phyloP scores from a whole-genome alignment of 164 flowering plant genomes.

The Brasenia schreberi region DNA sequence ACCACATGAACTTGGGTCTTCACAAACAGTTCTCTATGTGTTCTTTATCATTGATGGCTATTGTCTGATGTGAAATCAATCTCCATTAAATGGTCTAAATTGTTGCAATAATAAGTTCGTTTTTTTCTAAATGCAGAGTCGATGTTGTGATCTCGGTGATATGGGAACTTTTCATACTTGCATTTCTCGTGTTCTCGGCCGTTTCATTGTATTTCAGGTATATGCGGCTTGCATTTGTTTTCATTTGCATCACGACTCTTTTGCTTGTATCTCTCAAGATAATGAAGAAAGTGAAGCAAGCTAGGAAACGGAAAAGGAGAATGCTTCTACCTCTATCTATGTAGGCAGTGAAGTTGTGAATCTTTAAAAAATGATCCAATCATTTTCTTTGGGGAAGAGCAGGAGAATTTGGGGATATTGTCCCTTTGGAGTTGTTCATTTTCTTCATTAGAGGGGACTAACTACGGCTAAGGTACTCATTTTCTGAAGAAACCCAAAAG shows the following conservation, averaged over 20 bases:
- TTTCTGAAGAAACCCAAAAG: background rate
- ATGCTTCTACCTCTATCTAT: slow-evolving; percentile 98
- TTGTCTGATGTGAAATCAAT: too few species aligned
- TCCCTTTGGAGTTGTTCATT: background rate
- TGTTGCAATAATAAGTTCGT: background rate
- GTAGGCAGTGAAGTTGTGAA: slow-evolving; percentile 19
- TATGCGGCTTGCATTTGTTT: slow-evolving; percentile 49
- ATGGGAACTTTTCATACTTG: slow-evolving; percentile 84
- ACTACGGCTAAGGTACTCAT: background rate
- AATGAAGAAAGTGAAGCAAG: slow-evolving; percentile 67
- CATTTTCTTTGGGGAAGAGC: background rate
- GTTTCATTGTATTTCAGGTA: slow-evolving; percentile 73
- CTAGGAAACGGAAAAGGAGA: slow-evolving; percentile 80
- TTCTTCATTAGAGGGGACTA: background rate
- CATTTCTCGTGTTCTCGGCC: slow-evolving; percentile 79
- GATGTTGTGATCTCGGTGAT: slow-evolving; percentile 78
- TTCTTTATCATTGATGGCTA: too few species aligned
- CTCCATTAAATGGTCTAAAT: background rate
- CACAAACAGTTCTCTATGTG: background rate
- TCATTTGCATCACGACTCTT: slow-evolving; percentile 47
- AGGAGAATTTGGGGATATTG: background rate
- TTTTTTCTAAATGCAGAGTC: slow-evolving; percentile 51
- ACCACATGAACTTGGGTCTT: background rate
- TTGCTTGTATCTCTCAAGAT: slow-evolving; percentile 77
- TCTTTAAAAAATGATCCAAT: background rate